phyloP scores from a whole-genome alignment of 352 stramenopile genomes.

The Phytophthora tentaculata region DNA sequence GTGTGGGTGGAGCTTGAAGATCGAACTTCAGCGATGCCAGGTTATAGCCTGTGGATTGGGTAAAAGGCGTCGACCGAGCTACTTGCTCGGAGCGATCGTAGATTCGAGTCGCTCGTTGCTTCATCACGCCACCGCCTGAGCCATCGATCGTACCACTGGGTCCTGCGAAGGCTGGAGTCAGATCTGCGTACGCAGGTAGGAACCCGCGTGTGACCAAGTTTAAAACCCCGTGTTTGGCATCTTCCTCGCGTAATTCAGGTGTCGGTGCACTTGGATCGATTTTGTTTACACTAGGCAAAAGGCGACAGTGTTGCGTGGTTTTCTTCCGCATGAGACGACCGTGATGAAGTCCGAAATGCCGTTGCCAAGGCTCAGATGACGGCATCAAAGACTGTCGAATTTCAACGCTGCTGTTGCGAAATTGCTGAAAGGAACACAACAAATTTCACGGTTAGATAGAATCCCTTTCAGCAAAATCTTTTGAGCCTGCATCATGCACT shows the following conservation, averaged over 20 bases:
- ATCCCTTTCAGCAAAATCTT: neutral
- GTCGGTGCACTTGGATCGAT: constrained; percentile 56
- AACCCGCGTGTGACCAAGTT: constrained; percentile 79
- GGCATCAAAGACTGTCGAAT: constrained; percentile 29
- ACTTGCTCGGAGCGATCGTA: constrained; percentile 67
- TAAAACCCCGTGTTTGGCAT: constrained; percentile 68
- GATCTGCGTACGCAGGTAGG: constrained; percentile 58
- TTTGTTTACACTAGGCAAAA: constrained; percentile 80
- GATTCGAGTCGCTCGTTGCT: constrained; percentile 57
- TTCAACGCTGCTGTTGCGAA: constrained; percentile 47
- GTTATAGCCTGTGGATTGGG: constrained; percentile 74
- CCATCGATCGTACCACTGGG: constrained; percentile 13
- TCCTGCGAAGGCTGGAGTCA: constrained; percentile 71
- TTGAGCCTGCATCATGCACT: too few relatives aligned
- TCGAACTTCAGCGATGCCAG: constrained; percentile 84
- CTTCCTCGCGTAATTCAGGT: constrained; percentile 61
- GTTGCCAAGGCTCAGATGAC: constrained; percentile 31
- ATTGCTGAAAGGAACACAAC: constrained; percentile 35
- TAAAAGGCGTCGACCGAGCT: constrained; percentile 53
- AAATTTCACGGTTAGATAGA: neutral
- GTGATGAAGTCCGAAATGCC: constrained; percentile 23
- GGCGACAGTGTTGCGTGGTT: constrained; percentile 52
- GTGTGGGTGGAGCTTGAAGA: constrained; percentile 32
- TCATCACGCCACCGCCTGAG: constrained; percentile 54
- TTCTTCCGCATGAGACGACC: constrained; percentile 66